phyloP scores from a whole-genome alignment of 208 protist genomes.

The Ichthyophonus hoferi region DNA sequence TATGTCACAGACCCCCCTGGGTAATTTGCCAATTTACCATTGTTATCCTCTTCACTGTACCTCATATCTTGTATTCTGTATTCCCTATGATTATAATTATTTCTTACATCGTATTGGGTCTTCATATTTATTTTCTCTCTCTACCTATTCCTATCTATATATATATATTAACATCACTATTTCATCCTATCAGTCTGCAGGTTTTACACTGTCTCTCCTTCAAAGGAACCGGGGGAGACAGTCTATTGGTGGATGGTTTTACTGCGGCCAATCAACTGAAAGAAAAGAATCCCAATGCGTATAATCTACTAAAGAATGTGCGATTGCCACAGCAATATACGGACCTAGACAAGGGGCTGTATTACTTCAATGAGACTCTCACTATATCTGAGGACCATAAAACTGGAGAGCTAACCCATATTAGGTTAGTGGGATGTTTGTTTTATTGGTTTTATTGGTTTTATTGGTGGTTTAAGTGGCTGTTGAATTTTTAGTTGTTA shows the following conservation, averaged over 20 bases:
- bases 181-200: conserved; percentile 47
- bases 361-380: not conserved
- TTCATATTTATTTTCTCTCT: no score
- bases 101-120: no score
- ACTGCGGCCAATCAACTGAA: conserved; percentile 1
- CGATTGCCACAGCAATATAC: not conserved
- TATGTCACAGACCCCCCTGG: conserved; percentile 44
- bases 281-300: not conserved
- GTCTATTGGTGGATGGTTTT: conserved; percentile 49
- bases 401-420: not conserved
- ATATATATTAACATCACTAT: no score
- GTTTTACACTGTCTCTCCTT: conserved; percentile 43
- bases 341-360: not conserved
- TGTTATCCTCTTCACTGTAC: no score
- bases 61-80: no score
- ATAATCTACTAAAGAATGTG: not conserved
- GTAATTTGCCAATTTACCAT: conserved; percentile 17
- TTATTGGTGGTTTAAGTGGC: no score
- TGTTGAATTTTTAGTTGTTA: no score
- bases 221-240: conserved; percentile 41
- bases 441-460: no score
- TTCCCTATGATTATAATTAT: no score
- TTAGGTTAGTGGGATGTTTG: not conserved
- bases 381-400: not conserved
- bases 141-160: no score